Conservation (phyloP, 768 basidiomycete genomes). For the Lactarius vividus region DNA sequence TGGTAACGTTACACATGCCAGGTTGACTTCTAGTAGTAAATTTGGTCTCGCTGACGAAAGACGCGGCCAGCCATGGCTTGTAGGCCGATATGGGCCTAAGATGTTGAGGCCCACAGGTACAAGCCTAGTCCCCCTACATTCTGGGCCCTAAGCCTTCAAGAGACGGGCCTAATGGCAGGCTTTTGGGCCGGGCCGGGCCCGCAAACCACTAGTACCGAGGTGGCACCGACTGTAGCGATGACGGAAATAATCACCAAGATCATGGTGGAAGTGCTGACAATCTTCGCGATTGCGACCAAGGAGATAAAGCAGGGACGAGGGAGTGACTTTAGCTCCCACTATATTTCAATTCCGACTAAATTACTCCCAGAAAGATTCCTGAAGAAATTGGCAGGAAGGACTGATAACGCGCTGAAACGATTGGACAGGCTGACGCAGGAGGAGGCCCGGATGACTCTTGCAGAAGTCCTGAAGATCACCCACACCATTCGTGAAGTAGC, state of each 20-base stretch:
- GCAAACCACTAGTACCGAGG: no score
- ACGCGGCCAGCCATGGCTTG: no score
- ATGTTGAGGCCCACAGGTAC: no score
- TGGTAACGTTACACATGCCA: no score
- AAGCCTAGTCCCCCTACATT: no score
- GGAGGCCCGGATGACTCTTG: background rate
- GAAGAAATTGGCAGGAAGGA: background rate
- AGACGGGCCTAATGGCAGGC: no score
- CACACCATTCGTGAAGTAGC: background rate
- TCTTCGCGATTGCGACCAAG: slow-evolving; percentile 4
- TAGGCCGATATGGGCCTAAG: no score
- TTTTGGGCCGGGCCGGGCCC: no score
- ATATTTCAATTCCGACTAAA: background rate
- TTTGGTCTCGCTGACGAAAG: no score
- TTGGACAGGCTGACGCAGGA: background rate
- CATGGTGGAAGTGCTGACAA: slow-evolving; percentile 6
- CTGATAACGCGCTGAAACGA: background rate
- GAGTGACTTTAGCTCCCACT: background rate
- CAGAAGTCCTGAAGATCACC: background rate
- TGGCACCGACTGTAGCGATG: background rate
- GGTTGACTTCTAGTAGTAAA: no score
- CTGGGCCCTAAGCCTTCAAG: no score
- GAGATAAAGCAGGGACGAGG: background rate
- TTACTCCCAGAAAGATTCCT: background rate
- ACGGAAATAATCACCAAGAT: background rate